phyloP scores from a whole-genome alignment of 1,139 yeast species.

The Nadsonia starkeyi-henricii region DNA sequence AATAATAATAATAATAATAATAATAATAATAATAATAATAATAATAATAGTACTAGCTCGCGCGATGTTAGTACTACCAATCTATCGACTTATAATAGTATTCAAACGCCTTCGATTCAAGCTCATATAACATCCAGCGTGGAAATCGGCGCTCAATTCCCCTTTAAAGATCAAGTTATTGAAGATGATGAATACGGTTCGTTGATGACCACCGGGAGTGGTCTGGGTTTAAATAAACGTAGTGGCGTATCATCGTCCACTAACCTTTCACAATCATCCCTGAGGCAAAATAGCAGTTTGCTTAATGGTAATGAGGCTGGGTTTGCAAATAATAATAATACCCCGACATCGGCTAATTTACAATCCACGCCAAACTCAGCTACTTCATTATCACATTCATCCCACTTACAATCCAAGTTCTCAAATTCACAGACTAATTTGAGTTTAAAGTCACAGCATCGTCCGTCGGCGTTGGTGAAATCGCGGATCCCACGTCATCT shows the following conservation, averaged over 20 bases:
- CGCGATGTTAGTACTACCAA: neutral
- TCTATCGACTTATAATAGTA: neutral
- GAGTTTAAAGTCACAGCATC: neutral
- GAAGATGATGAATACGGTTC: neutral
- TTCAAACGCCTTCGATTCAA: constrained; percentile 11
- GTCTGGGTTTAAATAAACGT: constrained; percentile 3
- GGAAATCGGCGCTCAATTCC: constrained; percentile 23
- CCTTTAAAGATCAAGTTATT: constrained; percentile 14
- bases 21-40: neutral
- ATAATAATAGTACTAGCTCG: neutral
- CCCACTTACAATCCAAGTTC: neutral
- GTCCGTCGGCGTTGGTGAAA: neutral
- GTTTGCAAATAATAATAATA: neutral
- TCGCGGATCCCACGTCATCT: neutral
- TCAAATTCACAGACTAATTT: neutral
- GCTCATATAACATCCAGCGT: constrained; percentile 20
- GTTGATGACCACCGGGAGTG: constrained; percentile 1
- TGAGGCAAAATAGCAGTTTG: neutral
- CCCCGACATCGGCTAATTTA: neutral
- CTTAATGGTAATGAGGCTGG: no score
- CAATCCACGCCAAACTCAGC: neutral
- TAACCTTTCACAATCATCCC: neutral
- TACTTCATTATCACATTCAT: neutral
- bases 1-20: no score
- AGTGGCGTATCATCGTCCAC: neutral